Base-by-base conservation (phyloP, 352 stramenopile species). In the Globisporangium spiculum region DNA sequence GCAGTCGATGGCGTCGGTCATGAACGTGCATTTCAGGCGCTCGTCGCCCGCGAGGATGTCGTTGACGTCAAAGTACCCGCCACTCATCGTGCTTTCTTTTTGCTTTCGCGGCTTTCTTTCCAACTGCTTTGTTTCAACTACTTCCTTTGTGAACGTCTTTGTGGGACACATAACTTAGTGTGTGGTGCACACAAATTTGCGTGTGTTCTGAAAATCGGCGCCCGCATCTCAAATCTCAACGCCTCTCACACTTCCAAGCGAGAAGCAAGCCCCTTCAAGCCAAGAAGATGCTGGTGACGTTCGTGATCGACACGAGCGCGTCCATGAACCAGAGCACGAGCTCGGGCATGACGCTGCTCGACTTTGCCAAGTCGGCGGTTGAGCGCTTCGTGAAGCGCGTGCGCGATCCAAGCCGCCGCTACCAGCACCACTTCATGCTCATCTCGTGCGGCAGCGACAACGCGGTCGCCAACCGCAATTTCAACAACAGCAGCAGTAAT, bases 291-390 rank as follows among this genome's bases (percentile, higher is more conserved):
- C 76, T 96, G 22, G 87, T 96, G 76, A 94, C 86, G 73, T 96
- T 96, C 75, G 88, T 96, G 73, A 83, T 96, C 70, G 89, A 96
- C 78, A 96, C 89, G 75, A 92, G 81, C 66, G 89, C 87, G 81
- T 96, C 89, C 56, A 96, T 96, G 89, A 94, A 93, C 73, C 89
- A 96, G 84, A 90, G 80, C 69, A 94, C 87, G 54, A 92, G 77
- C 77, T 91, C 80, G 62, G 89, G 89, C 62, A 96, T 96, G 89
- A 94, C 89, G 68, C 77, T 96, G 67, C 75, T 96, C 59, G 89
- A 96, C 75, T 94, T 89, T 65, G 89, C 89, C 76, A 96, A 96
- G 79, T 94, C 86, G 41, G 87, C 89, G 10, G 86, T 95, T 38
- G 89, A 96, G 75, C 85, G 86, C 63, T 95, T 96, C 67, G 83